These are phyloP conservation scores for Shiraia sp. DNA, from an alignment of 2,329 filamentous ascomycete species.

Conservation along the genomic window DNA sequence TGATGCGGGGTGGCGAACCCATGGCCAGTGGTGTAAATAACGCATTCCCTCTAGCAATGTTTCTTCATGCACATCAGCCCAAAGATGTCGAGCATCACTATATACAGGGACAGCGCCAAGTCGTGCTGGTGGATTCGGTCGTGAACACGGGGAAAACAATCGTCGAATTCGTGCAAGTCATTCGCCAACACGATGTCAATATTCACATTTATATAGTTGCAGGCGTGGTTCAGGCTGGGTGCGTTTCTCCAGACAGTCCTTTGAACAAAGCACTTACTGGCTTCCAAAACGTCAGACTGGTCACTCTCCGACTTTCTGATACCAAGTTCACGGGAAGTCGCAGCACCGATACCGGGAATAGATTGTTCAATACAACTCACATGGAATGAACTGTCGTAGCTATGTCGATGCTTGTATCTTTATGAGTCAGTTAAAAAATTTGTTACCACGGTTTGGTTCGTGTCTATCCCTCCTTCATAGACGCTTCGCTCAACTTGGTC, in stretches of 20 bases:
- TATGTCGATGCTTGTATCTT: too few species aligned
- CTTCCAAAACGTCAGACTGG: conserved; percentile 34
- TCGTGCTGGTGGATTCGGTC: conserved; percentile 64
- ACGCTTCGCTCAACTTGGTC: too few species aligned
- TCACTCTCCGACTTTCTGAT: conserved; percentile 59
- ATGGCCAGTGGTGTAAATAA: conserved; percentile 64
- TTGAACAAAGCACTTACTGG: neutral
- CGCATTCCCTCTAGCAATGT: conserved; percentile 56
- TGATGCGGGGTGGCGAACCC: conserved; percentile 67
- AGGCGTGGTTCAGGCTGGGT: conserved; percentile 56
- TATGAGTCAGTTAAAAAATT: too few species aligned
- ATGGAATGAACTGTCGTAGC: conserved; percentile 35
- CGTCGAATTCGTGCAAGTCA: conserved; percentile 52
- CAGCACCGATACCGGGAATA: conserved; percentile 61
- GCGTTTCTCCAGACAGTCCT: conserved; percentile 15
- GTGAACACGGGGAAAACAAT: conserved; percentile 61
- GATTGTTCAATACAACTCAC: conserved; percentile 62
- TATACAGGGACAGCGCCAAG: conserved; percentile 42
- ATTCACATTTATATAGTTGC: conserved; percentile 60
- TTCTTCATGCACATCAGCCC: conserved; percentile 52
- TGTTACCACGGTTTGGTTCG: too few species aligned
- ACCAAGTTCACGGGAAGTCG: conserved; percentile 60
- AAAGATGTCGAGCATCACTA: conserved; percentile 51
- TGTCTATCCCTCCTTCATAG: too few species aligned
- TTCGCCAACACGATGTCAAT: conserved; percentile 47